A percentile compares a stretch with the other conserved stretches of the same genome.
Conservation (phyloP, 2,329 filamentous ascomycete species). For the Sclerotinia sclerotiorum region DNA sequence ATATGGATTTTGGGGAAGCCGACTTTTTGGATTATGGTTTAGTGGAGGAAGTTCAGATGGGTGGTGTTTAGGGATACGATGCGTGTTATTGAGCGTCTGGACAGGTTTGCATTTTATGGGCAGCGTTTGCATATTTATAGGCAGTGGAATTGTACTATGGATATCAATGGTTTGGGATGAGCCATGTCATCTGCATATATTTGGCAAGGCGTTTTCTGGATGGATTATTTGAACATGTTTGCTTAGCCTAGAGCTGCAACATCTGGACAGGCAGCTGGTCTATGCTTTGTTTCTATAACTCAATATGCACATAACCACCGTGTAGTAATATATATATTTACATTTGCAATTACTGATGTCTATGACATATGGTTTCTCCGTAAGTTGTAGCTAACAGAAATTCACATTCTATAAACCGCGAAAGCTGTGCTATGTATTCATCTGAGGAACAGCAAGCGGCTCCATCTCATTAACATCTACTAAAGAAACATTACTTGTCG, state of each 20-base stretch:
- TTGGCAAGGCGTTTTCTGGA: conserved; percentile 10
- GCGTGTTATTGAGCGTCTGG: background rate
- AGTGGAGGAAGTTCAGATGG: conserved; percentile 38
- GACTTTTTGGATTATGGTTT: conserved; percentile 56
- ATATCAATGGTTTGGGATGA: background rate
- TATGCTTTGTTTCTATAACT: background rate
- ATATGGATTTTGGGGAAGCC: conserved; percentile 64
- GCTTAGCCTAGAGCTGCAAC: background rate
- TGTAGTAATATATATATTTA: background rate
- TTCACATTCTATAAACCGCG: background rate
- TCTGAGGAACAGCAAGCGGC: background rate
- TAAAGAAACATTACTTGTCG: conserved; percentile 10
- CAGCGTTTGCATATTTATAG: no score
- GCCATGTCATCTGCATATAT: background rate
- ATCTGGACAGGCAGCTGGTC: background rate
- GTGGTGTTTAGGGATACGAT: conserved; percentile 29
- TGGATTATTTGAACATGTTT: background rate
- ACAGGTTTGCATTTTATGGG: background rate
- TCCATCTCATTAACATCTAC: background rate
- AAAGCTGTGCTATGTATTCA: background rate
- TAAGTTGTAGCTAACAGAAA: background rate
- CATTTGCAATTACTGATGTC: background rate
- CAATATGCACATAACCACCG: background rate
- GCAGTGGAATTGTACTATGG: background rate
- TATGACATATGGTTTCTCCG: no score